Evolutionary conservation across 2,329 filamentous ascomycete genomes (phyloP).

Genomic region (Neoarthrinium moseri): DNA sequence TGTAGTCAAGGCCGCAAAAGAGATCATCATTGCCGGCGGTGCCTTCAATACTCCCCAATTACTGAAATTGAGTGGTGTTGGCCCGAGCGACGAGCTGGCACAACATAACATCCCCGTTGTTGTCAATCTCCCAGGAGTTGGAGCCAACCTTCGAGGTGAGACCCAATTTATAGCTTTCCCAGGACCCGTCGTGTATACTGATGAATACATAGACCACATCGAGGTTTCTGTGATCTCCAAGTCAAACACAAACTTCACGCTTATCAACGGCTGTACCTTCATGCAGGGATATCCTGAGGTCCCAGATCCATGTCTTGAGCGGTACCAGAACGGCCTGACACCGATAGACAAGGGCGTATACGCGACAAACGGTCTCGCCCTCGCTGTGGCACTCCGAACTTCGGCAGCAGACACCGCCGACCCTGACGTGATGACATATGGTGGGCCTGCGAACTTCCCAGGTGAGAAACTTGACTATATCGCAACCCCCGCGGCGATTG

Average conservation of each 20-base stretch:
- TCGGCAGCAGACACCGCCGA: not conserved
- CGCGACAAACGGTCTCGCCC: slow-evolving; percentile 50
- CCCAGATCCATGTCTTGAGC: slow-evolving; percentile 34
- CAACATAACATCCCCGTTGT: slow-evolving; percentile 38
- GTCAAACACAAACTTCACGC: slow-evolving; percentile 33
- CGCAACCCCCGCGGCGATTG: too few relatives aligned
- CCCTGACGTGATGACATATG: not conserved
- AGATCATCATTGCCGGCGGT: slow-evolving; percentile 51
- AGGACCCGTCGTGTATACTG: too few relatives aligned
- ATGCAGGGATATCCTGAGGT: slow-evolving; percentile 30
- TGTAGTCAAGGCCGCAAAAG: slow-evolving; percentile 37
- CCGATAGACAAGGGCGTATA: slow-evolving; percentile 29
- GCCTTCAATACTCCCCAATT: slow-evolving; percentile 53
- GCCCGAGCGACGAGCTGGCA: slow-evolving; percentile 36
- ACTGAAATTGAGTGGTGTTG: slow-evolving; percentile 47
- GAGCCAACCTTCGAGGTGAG: slow-evolving; percentile 48
- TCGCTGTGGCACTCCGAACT: slow-evolving; percentile 27
- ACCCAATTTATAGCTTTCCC: too few relatives aligned
- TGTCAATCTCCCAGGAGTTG: slow-evolving; percentile 54
- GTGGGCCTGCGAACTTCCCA: not conserved
- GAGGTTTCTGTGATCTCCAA: slow-evolving; percentile 45
- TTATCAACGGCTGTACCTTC: slow-evolving; percentile 33
- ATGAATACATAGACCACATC: slow-evolving; percentile 49
- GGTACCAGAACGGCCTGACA: slow-evolving; percentile 28
- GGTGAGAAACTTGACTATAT: too few relatives aligned